Percentiles rank a stretch among this genome's conserved stretches.
Evolutionary conservation across 495 filamentous ascomycete species (phyloP).

Genomic region (Trichoderma orchidacearum): DNA sequence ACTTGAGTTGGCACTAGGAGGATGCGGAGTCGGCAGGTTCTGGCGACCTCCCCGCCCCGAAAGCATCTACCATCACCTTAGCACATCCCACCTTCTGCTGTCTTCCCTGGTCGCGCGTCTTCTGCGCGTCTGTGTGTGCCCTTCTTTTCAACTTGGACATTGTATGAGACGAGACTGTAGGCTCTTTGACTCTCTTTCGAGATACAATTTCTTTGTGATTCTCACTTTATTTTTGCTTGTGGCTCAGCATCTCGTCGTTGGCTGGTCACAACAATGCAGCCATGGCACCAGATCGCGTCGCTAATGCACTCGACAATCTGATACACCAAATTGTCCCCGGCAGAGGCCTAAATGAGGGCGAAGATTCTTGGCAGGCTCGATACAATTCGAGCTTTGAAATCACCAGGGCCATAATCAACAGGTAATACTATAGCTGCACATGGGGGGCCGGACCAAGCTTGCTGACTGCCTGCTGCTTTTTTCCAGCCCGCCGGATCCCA

Average conservation of each 20-base stretch:
- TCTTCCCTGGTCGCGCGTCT: not conserved
- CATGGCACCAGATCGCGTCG: slow-evolving; percentile 32
- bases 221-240: not conserved
- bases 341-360: slow-evolving; percentile 29
- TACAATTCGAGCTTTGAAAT: slow-evolving; percentile 38
- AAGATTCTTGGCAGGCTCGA: slow-evolving; percentile 33
- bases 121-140: not conserved
- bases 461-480: slow-evolving; percentile 5
- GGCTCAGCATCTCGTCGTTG: no score
- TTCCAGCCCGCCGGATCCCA: slow-evolving; percentile 15
- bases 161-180: not conserved
- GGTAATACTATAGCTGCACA: slow-evolving; percentile 15
- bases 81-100: slow-evolving; percentile 5
- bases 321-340: slow-evolving; percentile 38
- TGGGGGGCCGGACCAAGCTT: not conserved
- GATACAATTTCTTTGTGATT: not conserved
- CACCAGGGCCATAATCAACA: slow-evolving; percentile 34
- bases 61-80: slow-evolving; percentile 7
- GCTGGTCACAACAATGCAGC: slow-evolving; percentile 13
- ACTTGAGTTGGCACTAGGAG: not conserved
- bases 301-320: slow-evolving; percentile 42
- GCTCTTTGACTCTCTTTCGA: not conserved
- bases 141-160: not conserved
- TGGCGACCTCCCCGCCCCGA: slow-evolving; percentile 8
- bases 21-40: not conserved